Base-by-base conservation (phyloP, 176 grass and related monocot species). In the Canna indica region DNA sequence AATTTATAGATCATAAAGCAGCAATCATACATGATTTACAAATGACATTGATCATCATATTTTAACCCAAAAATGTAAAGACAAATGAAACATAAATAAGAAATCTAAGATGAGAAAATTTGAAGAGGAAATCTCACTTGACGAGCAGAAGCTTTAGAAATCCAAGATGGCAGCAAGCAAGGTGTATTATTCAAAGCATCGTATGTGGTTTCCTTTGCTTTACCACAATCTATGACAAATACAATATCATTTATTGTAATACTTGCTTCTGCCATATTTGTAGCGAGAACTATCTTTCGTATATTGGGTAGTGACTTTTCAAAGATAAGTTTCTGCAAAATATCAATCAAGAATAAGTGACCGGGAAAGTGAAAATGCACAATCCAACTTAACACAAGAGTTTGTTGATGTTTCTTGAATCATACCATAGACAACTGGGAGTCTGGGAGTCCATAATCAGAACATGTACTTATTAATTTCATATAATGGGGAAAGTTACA, bases 241-340 rank as follows among this genome's bases (percentile, higher is more conserved):
- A 97, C 93, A 11, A 97, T 85, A 84, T 92, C 88, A 83, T 97
- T 97, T 71, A 97, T 92, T 45, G 93, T 97, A 81, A 97, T 97
- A 78, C 93, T 97, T 81, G 93, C 93, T 83, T 97, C 88, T 75
- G 88, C 88, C 93, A 97, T 97, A 75, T 97, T 97, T 79, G 93
- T 97, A 45, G 93, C 86, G 76, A 97, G 86, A 36, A 97, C 84
- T 79, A 97, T 77, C 70, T 97, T 97, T 52, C 93, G 85, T 71
- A 92, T 77, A 83, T 97, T 97, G 47, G 84, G 86, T 78, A 86
- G 88, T 67, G 84, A 64, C 59, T 81, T 87, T 76, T 97, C 88
- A 83, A 97, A 97, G 70, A 96, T 96, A 66, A 96, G 75, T 83
- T 90, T 89, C 88, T 91, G 77, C 20, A 47, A 41, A 63, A 36